Evolutionary conservation across 805 yeast species (phyloP).

Genomic region (Candida wancherniae): DNA sequence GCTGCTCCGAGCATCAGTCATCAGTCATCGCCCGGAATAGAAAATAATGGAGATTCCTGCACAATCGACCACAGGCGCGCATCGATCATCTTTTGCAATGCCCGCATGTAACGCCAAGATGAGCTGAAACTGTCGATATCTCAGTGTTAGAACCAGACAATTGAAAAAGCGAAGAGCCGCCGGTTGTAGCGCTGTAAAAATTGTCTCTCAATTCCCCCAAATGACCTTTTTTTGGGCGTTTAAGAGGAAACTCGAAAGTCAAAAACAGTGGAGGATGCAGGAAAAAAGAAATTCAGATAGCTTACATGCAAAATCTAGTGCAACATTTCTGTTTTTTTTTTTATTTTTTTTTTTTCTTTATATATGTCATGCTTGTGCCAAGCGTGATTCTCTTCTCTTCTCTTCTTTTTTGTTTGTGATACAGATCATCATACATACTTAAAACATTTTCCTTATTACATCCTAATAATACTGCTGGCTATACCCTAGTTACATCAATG

Average conservation of each 20-base stretch:
- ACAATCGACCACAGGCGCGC: conserved; percentile 11
- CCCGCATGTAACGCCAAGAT: too few species aligned
- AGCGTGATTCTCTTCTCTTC: neutral
- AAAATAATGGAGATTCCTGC: conserved; percentile 11
- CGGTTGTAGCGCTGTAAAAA: too few species aligned
- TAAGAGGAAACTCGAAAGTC: neutral
- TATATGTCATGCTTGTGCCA: conserved; percentile 5
- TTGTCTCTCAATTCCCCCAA: neutral
- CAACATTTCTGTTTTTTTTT: conserved; percentile 10
- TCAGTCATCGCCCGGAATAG: too few species aligned
- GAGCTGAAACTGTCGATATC: too few species aligned
- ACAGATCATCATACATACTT: neutral
- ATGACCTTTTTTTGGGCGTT: neutral
- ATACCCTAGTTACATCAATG: conserved; percentile 13
- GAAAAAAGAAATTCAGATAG: conserved; percentile 14
- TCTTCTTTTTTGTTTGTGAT: neutral
- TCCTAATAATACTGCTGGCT: neutral
- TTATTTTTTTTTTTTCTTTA: conserved; percentile 9
- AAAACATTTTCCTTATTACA: neutral
- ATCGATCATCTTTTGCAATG: too few species aligned
- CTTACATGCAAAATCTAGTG: conserved; percentile 11
- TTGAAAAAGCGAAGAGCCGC: too few species aligned
- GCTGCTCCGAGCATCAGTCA: too few species aligned
- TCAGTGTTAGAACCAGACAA: too few species aligned
- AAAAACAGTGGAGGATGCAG: conserved; percentile 5